These are phyloP conservation scores for Candida methanosorbosa DNA, from an alignment of 805 yeast species.

Conservation along the genomic window DNA sequence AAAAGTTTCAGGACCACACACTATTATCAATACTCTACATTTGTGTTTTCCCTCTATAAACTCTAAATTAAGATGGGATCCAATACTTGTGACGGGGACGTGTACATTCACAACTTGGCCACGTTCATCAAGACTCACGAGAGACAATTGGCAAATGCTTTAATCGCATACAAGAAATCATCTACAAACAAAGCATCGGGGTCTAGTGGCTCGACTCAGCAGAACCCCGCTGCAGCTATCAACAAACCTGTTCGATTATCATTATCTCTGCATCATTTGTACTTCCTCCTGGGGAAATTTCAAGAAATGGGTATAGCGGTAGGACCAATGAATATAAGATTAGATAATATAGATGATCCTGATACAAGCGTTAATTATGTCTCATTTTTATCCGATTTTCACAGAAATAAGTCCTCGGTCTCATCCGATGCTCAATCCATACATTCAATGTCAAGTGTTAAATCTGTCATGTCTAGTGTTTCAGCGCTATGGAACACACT, in stretches of 20 bases:
- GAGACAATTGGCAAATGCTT: conserved; percentile 50
- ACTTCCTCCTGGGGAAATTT: conserved; percentile 50
- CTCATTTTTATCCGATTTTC: conserved; percentile 52
- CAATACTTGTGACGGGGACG: conserved; percentile 45
- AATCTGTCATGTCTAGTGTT: conserved; percentile 39
- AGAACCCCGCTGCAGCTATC: conserved; percentile 1
- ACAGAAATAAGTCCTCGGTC: conserved; percentile 24
- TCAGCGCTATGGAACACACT: conserved; percentile 31
- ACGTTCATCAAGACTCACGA: conserved; percentile 47
- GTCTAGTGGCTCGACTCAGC: conserved; percentile 1
- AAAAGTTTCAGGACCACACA: too few relatives aligned
- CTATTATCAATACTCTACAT: too few relatives aligned
- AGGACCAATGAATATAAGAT: conserved; percentile 54
- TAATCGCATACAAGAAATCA: conserved; percentile 41
- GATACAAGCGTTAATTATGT: conserved; percentile 41
- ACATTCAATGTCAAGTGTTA: conserved; percentile 50
- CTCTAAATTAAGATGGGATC: conserved; percentile 13
- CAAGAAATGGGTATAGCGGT: conserved; percentile 38
- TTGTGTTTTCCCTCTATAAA: not conserved
- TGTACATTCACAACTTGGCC: conserved; percentile 45
- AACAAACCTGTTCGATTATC: conserved; percentile 47
- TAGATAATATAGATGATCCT: conserved; percentile 48
- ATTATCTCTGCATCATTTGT: conserved; percentile 55
- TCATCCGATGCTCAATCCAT: conserved; percentile 36
- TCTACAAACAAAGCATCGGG: conserved; percentile 5